phyloP scores from a whole-genome alignment of 306 rosid genomes.

The Ziziphus jujuba region DNA sequence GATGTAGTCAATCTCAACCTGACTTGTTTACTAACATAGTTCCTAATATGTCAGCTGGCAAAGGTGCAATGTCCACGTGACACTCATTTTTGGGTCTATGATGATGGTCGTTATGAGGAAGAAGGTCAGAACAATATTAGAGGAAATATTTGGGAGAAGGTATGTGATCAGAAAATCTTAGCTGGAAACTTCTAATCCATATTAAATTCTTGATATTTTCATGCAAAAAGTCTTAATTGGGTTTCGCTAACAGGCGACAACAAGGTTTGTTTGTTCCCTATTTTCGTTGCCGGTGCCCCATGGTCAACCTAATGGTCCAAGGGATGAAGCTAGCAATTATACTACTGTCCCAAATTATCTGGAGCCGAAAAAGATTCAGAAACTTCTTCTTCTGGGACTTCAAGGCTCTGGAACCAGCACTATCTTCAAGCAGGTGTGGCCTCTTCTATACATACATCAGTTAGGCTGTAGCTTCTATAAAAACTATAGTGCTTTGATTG shows the following conservation, averaged over 20 bases:
- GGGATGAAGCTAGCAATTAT: constrained; percentile 83
- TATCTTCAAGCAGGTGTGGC: constrained; percentile 84
- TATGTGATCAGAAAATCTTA: constrained; percentile 31
- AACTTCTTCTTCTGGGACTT: constrained; percentile 92
- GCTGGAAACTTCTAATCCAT: constrained; percentile 15
- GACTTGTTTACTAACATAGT: constrained; percentile 14
- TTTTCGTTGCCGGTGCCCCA: constrained; percentile 86
- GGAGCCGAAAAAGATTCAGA: constrained; percentile 82
- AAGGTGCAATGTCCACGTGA: constrained; percentile 98
- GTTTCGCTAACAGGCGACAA: constrained; percentile 73
- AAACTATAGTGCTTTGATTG: not conserved
- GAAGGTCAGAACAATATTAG: constrained; percentile 99
- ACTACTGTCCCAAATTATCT: constrained; percentile 74
- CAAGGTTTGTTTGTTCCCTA: constrained; percentile 68
- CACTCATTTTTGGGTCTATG: constrained; percentile 99
- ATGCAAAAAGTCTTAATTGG: constrained; percentile 16
- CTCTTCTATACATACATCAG: not conserved
- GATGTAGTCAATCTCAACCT: constrained; percentile 17
- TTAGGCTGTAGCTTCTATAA: not conserved
- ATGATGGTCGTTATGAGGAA: constrained; percentile 97
- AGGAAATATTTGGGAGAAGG: constrained; percentile 99
- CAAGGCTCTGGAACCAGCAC: constrained; percentile 98
- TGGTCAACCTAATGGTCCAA: constrained; percentile 69
- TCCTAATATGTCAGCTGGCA: constrained; percentile 74
- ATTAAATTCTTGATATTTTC: constrained; percentile 22